Conservation (phyloP, 2,329 filamentous ascomycete species). For the Penicillium brasilianum region DNA sequence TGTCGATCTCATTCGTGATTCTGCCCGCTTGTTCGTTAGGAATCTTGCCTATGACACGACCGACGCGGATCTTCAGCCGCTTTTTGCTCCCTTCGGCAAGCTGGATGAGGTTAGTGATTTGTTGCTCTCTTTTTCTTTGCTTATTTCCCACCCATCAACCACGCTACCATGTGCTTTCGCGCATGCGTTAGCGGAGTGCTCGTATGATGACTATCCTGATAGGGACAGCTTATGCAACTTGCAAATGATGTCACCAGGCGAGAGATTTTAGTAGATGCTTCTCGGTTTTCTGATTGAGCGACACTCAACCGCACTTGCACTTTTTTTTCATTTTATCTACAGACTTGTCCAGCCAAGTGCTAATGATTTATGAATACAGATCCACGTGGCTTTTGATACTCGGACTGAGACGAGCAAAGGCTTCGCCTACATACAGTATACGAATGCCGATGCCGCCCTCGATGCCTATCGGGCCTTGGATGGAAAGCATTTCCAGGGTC, state of each 20-base stretch:
- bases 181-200: slow-evolving; percentile 36
- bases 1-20: slow-evolving; percentile 69
- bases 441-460: slow-evolving; percentile 72
- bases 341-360: slow-evolving; percentile 37
- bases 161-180: slow-evolving; percentile 22
- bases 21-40: slow-evolving; percentile 80
- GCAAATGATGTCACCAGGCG: slow-evolving; percentile 89
- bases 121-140: slow-evolving; percentile 2
- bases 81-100: slow-evolving; percentile 73
- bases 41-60: slow-evolving; percentile 83
- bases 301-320: slow-evolving; percentile 27
- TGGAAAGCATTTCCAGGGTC: slow-evolving; percentile 87
- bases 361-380: slow-evolving; percentile 62
- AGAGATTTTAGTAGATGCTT: slow-evolving; percentile 99
- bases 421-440: slow-evolving; percentile 84
- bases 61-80: slow-evolving; percentile 74
- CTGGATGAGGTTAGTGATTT: slow-evolving; percentile 80
- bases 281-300: slow-evolving; percentile 74
- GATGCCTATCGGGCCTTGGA: slow-evolving; percentile 80
- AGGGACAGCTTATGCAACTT: slow-evolving; percentile 97
- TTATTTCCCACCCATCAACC: background rate
- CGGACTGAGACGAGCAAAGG: slow-evolving; percentile 78
- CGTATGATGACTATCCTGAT: slow-evolving; percentile 97
- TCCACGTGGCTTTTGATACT: slow-evolving; percentile 80
- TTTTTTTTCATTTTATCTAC: slow-evolving; percentile 38